phyloP scores from a whole-genome alignment of 129 eudicot genomes.

The Erigeron canadensis region DNA sequence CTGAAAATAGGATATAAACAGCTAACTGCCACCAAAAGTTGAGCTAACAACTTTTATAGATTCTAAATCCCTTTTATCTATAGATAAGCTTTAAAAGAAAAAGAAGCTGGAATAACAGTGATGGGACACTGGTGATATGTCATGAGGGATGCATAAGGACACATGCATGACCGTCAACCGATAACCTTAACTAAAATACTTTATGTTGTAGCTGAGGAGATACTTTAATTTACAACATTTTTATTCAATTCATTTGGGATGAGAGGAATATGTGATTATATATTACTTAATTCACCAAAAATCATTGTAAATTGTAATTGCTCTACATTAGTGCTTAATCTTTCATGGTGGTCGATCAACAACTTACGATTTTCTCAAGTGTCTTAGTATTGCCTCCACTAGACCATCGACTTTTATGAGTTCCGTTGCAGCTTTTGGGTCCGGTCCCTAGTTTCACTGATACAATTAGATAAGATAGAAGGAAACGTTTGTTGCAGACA shows the following conservation, averaged over 20 bases:
- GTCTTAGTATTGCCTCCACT: conserved; percentile 83
- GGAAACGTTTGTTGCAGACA: not conserved
- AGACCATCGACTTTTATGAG: conserved; percentile 77
- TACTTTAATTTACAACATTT: not conserved
- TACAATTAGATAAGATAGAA: not conserved
- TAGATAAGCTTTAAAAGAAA: not conserved
- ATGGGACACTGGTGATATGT: not conserved
- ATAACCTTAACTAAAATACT: not conserved
- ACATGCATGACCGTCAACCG: not conserved
- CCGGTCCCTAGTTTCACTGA: conserved; percentile 74
- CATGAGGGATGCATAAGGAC: conserved; percentile 1
- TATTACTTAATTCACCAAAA: not conserved
- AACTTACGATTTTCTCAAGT: conserved; percentile 76
- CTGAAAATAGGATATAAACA: not conserved
- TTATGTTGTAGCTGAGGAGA: not conserved
- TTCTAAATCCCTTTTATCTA: not conserved
- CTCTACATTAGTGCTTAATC: conserved; percentile 2
- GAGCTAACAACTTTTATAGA: not conserved
- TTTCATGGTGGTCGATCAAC: not conserved
- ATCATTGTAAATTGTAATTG: not conserved
- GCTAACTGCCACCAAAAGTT: conserved; percentile 3
- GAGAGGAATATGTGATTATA: not conserved
- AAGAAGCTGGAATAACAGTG: not conserved
- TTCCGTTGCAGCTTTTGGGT: conserved; percentile 86
- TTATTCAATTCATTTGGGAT: conserved; percentile 1